Base-by-base conservation (phyloP, 768 basidiomycete species). In the Suillus lakei region DNA sequence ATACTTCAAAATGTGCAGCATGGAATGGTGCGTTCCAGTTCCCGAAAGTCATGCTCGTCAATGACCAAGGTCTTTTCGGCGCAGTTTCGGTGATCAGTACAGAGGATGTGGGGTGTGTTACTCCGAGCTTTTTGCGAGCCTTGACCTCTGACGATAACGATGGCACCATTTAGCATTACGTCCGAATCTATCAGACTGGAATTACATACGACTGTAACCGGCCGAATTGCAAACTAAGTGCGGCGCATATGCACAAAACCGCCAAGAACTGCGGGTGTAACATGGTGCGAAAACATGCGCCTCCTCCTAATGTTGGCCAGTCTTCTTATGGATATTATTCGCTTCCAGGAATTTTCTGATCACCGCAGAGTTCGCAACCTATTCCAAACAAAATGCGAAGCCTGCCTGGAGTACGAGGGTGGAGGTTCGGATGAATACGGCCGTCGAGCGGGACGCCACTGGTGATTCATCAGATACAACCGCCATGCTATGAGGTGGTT, bases 341-440 rank as follows among this genome's bases (percentile, higher is more conserved):
- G 44, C 41, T 68, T 51, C 34, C 66, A 85, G 84, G 72, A 68
- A 39, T 73, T 76, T 41, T 66, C 75, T 58, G 88, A 90, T 69
- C 72, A 86, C 44, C 82, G 85, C 62, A 81, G 83, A 46, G 86
- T 91, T 44, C 77, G 83, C 64, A 92, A 86, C 73, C 80, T 91
- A 74, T 88, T 91, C 69, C 89, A 89, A 69, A 83, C 83, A 64
- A 79, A 84, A 63, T 91, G 90, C 77, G 89, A 89, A 5, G 67
- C 56, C 1, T 91, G 90, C 78, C 81, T 79, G 67, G 48, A 51
- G n/a, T 73, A 73, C 60, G 76, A 80, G 44, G 69, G 62, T 21
- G 67, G 68, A 38, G 36, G 63, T 62, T n/a, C 63, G 59, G 76
- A 78, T 38, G 79, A 79, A 67, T 74, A 77, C 56, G 77, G 71